Conservation (phyloP, 352 stramenopile species). For the Phytophthora macrochlamydospora region DNA sequence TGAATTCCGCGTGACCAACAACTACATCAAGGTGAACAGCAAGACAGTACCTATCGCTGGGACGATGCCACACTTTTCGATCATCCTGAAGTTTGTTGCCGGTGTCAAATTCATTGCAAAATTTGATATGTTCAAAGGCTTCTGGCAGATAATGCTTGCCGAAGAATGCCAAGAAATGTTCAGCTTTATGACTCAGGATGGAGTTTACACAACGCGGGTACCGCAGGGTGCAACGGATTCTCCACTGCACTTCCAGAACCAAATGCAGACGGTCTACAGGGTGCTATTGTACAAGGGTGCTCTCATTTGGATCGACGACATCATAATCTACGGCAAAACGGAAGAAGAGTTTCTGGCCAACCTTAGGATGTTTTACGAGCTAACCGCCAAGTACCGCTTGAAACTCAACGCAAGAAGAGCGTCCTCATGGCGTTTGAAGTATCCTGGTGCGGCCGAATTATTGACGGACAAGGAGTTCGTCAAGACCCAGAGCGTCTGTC, state of each 20-base stretch:
- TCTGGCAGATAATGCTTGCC: constrained; percentile 27
- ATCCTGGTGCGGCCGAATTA: constrained; percentile 26
- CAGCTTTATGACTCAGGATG: constrained; percentile 32
- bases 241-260: constrained; percentile 16
- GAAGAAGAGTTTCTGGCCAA: constrained; percentile 13
- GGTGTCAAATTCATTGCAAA: constrained; percentile 22
- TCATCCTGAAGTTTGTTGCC: constrained; percentile 5
- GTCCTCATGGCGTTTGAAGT: constrained; percentile 17
- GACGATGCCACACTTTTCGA: constrained; percentile 16
- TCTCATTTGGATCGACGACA: constrained; percentile 35
- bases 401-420: constrained; percentile 32
- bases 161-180: constrained; percentile 24
- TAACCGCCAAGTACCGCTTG: constrained; percentile 9
- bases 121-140: constrained; percentile 32
- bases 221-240: constrained; percentile 13
- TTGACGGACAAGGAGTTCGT: constrained; percentile 16
- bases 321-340: constrained; percentile 21
- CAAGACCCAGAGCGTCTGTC: constrained; percentile 14
- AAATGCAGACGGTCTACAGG: constrained; percentile 21
- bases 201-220: constrained; percentile 21
- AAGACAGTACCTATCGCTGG: constrained; percentile 1
- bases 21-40: constrained; percentile 11
- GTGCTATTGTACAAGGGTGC: constrained; percentile 22
- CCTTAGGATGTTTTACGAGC: constrained; percentile 16
- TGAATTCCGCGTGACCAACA: constrained; percentile 16